phyloP scores from a whole-genome alignment of 495 filamentous ascomycete species.

The Aspergillus affinis region DNA sequence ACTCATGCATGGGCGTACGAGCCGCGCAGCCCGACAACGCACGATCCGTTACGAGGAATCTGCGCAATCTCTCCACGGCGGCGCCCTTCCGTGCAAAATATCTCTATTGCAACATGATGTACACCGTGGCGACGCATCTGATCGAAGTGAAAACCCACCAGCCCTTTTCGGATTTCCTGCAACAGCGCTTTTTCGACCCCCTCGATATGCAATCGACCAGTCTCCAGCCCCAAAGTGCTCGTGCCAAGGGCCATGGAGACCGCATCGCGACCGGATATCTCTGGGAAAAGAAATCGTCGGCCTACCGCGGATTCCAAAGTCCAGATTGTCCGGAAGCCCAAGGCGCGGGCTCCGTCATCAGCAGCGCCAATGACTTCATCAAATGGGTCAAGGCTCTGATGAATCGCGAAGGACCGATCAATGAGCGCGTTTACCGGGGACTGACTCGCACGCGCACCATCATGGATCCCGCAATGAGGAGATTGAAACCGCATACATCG shows the following conservation, averaged over 20 bases:
- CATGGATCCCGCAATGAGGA: too few species aligned
- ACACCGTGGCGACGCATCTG: not conserved
- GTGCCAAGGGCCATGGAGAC: too few species aligned
- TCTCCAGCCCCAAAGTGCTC: not conserved
- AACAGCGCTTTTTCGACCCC: not conserved
- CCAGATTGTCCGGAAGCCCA: not conserved
- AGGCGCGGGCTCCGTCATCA: not conserved
- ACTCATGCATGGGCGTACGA: too few species aligned
- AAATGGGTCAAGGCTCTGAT: not conserved
- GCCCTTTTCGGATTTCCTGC: not conserved
- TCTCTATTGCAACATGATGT: not conserved
- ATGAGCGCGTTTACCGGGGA: too few species aligned
- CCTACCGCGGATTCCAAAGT: not conserved
- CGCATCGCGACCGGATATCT: not conserved
- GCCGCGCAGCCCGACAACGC: too few species aligned
- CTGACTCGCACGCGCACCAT: too few species aligned
- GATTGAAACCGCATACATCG: too few species aligned
- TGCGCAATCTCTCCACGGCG: too few species aligned
- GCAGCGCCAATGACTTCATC: not conserved
- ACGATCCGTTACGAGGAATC: too few species aligned
- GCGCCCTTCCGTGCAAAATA: not conserved
- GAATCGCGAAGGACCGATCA: not conserved
- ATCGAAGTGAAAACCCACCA: not conserved
- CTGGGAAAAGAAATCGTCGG: not conserved
- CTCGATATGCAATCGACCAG: not conserved